Evolutionary conservation across 1,139 yeast genomes (phyloP).

Genomic region (Meyerozyma smithsonii): DNA sequence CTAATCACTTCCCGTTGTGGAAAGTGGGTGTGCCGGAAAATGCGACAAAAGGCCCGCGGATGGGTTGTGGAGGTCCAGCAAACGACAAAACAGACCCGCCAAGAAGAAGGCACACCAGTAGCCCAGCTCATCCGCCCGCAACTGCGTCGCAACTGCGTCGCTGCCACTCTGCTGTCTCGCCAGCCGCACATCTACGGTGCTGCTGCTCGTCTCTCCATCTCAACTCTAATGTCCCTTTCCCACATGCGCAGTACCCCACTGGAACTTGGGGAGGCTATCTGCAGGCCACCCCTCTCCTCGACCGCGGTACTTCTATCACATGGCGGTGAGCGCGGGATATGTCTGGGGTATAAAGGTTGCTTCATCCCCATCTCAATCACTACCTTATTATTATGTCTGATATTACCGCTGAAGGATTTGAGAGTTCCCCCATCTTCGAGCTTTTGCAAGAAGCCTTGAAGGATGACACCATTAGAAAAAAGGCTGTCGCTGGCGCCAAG

Average conservation of each 20-base stretch:
- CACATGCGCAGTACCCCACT: neutral
- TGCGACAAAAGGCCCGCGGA: too few species aligned
- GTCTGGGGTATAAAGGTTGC: slow-evolving; percentile 3
- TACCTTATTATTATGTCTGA: slow-evolving; percentile 25
- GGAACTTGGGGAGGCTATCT: neutral
- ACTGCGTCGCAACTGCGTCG: too few species aligned
- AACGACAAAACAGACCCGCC: too few species aligned
- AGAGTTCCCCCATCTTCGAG: slow-evolving; percentile 43
- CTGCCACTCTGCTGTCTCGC: too few species aligned
- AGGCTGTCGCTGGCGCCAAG: slow-evolving; percentile 49
- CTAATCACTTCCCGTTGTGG: too few species aligned
- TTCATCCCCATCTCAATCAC: neutral
- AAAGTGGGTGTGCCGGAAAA: too few species aligned
- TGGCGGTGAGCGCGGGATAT: neutral
- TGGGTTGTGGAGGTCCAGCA: too few species aligned
- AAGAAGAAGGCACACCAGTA: too few species aligned
- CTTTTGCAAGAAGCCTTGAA: slow-evolving; percentile 37
- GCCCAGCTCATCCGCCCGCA: too few species aligned
- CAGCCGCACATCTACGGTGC: too few species aligned
- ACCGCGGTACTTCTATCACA: slow-evolving; percentile 2
- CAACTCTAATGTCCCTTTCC: neutral
- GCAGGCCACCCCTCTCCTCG: slow-evolving; percentile 3
- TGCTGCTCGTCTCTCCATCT: neutral
- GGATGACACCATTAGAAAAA: slow-evolving; percentile 35
- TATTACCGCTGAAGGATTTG: slow-evolving; percentile 44